phyloP scores from a whole-genome alignment of 2,329 filamentous ascomycete species.

The Nemania bipapillata region DNA sequence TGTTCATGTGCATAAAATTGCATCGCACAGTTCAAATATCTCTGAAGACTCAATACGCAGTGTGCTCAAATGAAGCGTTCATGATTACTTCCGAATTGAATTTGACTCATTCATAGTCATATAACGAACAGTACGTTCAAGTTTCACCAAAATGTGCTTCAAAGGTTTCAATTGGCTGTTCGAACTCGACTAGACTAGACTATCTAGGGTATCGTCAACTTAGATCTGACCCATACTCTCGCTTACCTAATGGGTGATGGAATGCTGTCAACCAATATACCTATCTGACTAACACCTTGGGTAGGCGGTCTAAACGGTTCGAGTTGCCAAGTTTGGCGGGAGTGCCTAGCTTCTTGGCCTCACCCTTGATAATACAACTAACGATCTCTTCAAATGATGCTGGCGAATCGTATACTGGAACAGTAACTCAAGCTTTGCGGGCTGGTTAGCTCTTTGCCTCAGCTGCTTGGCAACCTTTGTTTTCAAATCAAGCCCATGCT shows the following conservation, averaged over 20 bases:
- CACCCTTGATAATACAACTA: neutral
- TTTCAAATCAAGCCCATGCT: slow-evolving; percentile 20
- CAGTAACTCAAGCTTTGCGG: slow-evolving; percentile 1
- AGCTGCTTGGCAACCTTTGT: slow-evolving; percentile 10
- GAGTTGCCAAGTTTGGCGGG: neutral
- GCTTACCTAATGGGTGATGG: neutral
- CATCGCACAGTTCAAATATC: too few species aligned
- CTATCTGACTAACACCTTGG: neutral
- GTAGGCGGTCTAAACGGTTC: neutral
- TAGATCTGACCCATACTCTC: neutral
- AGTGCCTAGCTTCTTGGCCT: neutral
- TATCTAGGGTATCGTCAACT: neutral
- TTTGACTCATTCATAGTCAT: too few species aligned
- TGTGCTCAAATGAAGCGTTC: too few species aligned
- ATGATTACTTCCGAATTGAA: too few species aligned
- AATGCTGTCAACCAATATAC: neutral
- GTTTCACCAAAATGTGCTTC: neutral
- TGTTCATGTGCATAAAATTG: too few species aligned
- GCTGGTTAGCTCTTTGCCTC: neutral
- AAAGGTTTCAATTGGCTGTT: neutral
- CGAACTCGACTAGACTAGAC: too few species aligned
- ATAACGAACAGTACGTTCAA: too few species aligned
- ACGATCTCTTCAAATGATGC: neutral
- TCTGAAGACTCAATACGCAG: too few species aligned
- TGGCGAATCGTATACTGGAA: slow-evolving; percentile 5